Evolutionary conservation across 1,284 basidiomycete species (phyloP).

Genomic region (Polyporus tsugae): DNA sequence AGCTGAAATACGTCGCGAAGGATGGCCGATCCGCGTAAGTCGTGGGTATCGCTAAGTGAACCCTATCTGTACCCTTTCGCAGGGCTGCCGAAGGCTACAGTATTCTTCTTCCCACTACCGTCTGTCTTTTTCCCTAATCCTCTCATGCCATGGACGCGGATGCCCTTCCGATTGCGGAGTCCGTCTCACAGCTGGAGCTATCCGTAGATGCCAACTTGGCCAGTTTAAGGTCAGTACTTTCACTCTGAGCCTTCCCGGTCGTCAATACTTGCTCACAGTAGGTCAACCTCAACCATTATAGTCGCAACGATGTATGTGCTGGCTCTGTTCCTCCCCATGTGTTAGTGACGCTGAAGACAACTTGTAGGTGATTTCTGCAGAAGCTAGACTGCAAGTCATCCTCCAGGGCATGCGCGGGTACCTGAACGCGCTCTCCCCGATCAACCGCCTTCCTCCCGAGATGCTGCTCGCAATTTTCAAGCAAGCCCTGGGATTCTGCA

Average conservation of each 20-base stretch:
- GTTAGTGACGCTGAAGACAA: not conserved
- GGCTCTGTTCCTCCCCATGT: not conserved
- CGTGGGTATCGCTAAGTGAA: not conserved
- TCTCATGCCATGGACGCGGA: not conserved
- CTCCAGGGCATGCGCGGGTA: not conserved
- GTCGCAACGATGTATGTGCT: not conserved
- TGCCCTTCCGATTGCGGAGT: not conserved
- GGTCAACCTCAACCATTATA: not conserved
- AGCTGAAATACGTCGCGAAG: not conserved
- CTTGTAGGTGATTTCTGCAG: not conserved
- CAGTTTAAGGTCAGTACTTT: not conserved
- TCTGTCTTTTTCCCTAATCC: not conserved
- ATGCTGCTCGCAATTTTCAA: not conserved
- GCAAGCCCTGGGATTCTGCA: not conserved
- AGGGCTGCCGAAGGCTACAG: not conserved
- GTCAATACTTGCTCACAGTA: not conserved
- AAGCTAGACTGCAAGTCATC: not conserved
- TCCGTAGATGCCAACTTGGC: not conserved
- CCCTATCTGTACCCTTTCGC: not conserved
- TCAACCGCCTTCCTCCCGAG: not conserved
- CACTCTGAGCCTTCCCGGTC: not conserved
- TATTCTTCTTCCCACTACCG: not conserved
- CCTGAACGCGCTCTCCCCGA: not conserved
- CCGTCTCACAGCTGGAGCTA: not conserved
- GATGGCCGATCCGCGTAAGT: not conserved